These are phyloP conservation scores for Amesomyces nigricolor DNA, from an alignment of 2,329 filamentous ascomycete genomes.

Conservation along the genomic window DNA sequence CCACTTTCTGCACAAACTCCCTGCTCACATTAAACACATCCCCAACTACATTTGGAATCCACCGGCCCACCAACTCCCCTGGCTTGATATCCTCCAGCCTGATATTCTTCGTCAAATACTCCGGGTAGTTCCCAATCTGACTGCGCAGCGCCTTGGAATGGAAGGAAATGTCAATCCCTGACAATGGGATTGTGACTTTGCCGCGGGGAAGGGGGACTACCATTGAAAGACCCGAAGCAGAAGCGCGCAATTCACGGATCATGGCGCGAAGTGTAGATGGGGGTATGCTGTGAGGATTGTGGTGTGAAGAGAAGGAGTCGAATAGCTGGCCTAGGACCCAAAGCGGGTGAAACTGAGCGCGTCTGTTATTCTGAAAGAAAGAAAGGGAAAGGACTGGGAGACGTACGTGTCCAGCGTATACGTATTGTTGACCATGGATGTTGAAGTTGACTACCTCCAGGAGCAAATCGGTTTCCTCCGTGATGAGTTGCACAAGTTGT, in stretches of 20 bases:
- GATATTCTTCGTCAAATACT: slow-evolving; percentile 98
- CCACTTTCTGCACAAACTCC: slow-evolving; percentile 77
- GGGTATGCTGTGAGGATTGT: slow-evolving; percentile 34
- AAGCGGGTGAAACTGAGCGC: neutral
- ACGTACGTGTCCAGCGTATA: slow-evolving; percentile 49
- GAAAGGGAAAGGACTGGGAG: neutral
- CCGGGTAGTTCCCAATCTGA: slow-evolving; percentile 95
- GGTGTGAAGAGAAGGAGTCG: slow-evolving; percentile 42
- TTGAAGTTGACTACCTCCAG: slow-evolving; percentile 98
- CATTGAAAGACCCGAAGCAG: slow-evolving; percentile 43
- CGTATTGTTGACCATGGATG: slow-evolving; percentile 67
- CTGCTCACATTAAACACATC: slow-evolving; percentile 89
- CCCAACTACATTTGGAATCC: slow-evolving; percentile 79
- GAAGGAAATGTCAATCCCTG: slow-evolving; percentile 97
- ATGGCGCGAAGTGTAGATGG: neutral
- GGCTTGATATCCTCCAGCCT: slow-evolving; percentile 97
- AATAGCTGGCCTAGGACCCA: neutral
- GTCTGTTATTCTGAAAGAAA: too few relatives aligned
- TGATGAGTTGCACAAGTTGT: slow-evolving; percentile 72
- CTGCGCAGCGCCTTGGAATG: slow-evolving; percentile 92
- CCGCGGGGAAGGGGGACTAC: slow-evolving; percentile 68
- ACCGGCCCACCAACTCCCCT: slow-evolving; percentile 81
- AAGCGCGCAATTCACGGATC: too few relatives aligned
- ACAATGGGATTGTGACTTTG: slow-evolving; percentile 91
- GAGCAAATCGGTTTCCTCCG: slow-evolving; percentile 86